Conservation (phyloP, 169 alveolate genomes). For the Babesia ovis region DNA sequence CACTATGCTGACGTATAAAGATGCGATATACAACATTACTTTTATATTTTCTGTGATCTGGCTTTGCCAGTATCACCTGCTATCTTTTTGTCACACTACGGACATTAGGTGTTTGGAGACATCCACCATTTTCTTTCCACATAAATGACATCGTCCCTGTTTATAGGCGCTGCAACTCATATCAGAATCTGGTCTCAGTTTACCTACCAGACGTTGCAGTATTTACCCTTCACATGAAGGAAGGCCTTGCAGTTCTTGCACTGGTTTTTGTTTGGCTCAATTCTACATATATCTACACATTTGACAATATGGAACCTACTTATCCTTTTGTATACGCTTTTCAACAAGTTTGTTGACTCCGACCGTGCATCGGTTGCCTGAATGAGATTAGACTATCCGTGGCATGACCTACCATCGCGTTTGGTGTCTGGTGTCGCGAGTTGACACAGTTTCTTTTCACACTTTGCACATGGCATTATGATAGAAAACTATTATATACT, state of each 20-base stretch:
- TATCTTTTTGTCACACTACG: constrained; percentile 41
- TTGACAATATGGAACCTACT: constrained; percentile 28
- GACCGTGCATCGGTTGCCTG: constrained; percentile 71
- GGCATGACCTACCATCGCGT: constrained; percentile 57
- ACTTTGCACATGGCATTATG: constrained; percentile 80
- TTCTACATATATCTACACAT: constrained; percentile 12
- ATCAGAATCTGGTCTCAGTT: neutral
- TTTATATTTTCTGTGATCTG: neutral
- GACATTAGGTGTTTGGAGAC: constrained; percentile 75
- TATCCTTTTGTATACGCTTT: constrained; percentile 68
- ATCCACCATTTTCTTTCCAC: constrained; percentile 80
- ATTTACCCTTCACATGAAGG: constrained; percentile 75
- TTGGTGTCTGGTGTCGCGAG: constrained; percentile 78
- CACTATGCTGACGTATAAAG: neutral
- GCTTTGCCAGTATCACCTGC: neutral
- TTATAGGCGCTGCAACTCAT: constrained; percentile 67
- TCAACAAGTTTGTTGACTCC: constrained; percentile 74
- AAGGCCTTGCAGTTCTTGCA: constrained; percentile 77
- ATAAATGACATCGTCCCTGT: constrained; percentile 76
- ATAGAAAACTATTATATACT: neutral
- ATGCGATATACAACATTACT: neutral
- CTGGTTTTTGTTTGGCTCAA: constrained; percentile 71
- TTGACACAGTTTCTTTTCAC: constrained; percentile 72
- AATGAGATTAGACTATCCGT: neutral
- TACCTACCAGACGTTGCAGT: constrained; percentile 74